Conservation (phyloP, 805 yeast species). For the Pichia thaimueangensis region DNA sequence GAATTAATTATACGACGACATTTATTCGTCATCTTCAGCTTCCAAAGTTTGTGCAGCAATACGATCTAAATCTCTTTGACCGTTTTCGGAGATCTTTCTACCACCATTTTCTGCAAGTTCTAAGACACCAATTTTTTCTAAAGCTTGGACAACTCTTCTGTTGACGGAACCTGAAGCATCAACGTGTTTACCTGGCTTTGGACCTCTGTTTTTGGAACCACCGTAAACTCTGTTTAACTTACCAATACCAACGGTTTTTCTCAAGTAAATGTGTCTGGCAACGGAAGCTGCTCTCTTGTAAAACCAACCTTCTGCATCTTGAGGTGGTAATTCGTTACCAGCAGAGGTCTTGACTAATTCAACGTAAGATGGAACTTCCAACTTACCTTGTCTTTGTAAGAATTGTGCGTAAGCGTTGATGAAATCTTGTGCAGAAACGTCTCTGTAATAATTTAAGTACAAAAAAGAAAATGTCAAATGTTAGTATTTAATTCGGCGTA, state of each 20-base stretch:
- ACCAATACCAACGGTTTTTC: slow-evolving; percentile 99
- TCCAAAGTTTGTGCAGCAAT: slow-evolving; percentile 98
- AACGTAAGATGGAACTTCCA: slow-evolving; percentile 99
- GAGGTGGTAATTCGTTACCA: slow-evolving; percentile 99
- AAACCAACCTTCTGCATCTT: slow-evolving; percentile 99
- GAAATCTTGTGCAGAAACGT: slow-evolving; percentile 99
- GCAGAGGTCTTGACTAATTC: slow-evolving; percentile 98
- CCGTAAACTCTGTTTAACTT: slow-evolving; percentile 98
- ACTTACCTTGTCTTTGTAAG: slow-evolving; percentile 99
- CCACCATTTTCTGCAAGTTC: slow-evolving; percentile 98
- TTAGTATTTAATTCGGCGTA: slow-evolving; percentile 4
- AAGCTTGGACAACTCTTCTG: slow-evolving; percentile 97
- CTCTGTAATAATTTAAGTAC: slow-evolving; percentile 48
- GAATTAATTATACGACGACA: slow-evolving; percentile 11
- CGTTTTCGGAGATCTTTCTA: slow-evolving; percentile 98
- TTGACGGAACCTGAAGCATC: slow-evolving; percentile 99
- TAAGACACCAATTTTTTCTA: slow-evolving; percentile 95
- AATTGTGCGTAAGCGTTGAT: slow-evolving; percentile 99
- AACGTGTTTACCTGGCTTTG: slow-evolving; percentile 96
- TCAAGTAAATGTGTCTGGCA: slow-evolving; percentile 99
- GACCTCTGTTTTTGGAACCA: slow-evolving; percentile 98
- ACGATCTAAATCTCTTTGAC: slow-evolving; percentile 99
- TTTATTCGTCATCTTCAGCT: slow-evolving; percentile 63
- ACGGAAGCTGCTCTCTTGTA: slow-evolving; percentile 99
- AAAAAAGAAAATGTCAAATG: neutral